Evolutionary conservation across 495 filamentous ascomycete genomes (phyloP).

Genomic region (Penicillium robsamsonii): DNA sequence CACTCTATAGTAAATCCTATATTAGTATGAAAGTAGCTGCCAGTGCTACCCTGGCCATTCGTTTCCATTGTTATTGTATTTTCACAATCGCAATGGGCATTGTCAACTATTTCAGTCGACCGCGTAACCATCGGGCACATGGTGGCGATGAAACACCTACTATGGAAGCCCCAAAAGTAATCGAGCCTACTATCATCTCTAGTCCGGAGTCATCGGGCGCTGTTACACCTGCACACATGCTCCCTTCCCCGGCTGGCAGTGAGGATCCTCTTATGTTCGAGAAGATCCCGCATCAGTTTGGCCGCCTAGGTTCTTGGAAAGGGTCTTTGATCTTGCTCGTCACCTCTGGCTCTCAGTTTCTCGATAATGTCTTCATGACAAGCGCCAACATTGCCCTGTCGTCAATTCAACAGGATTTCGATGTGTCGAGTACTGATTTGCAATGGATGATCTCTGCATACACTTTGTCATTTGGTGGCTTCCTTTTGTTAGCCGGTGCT

Average conservation of each 20-base stretch:
- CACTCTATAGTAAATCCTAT: conserved; percentile 3
- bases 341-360: conserved; percentile 39
- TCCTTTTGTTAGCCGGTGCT: conserved; percentile 34
- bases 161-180: conserved; percentile 14
- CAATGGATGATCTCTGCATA: conserved; percentile 45
- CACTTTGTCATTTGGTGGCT: conserved; percentile 38
- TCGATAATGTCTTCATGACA: conserved; percentile 43
- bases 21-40: conserved; percentile 7
- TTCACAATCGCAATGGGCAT: conserved; percentile 18
- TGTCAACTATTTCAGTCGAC: conserved; percentile 17
- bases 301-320: conserved; percentile 33
- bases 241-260: conserved; percentile 19
- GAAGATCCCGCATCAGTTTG: conserved; percentile 28
- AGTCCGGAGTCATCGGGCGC: conserved; percentile 16
- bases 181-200: conserved; percentile 23
- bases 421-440: conserved; percentile 31
- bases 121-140: conserved; percentile 13
- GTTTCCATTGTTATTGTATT: conserved; percentile 5
- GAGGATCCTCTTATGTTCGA: conserved; percentile 24
- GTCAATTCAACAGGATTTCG: conserved; percentile 38
- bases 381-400: conserved; percentile 39
- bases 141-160: conserved; percentile 8
- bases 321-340: conserved; percentile 36
- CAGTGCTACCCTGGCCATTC: neutral
- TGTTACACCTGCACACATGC: conserved; percentile 10